Evolutionary conservation across 495 filamentous ascomycete species (phyloP), one percentile per base, ranked within the genome.

Genomic region (Xylaria grammica): DNA sequence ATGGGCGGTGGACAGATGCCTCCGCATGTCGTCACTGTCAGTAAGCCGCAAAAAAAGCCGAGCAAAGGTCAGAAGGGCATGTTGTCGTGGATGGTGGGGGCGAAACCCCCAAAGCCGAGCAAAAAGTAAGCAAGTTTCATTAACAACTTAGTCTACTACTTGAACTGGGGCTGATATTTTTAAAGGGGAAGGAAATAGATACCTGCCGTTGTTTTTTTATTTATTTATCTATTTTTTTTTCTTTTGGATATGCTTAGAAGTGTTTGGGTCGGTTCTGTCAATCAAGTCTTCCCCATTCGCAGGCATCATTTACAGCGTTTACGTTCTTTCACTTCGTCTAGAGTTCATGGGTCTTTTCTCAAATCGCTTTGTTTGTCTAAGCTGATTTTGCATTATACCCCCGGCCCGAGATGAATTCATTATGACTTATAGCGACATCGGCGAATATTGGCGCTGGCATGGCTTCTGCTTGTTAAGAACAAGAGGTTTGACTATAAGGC

Each of bases 61-160:
- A 63, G 46, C 26, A 69, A 71, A 57, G 48, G 62, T 4, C 53
- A 63, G 27, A 68, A 61, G 3, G 65, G 72, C 3, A 54, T 82
- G 53, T 69, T 79, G 19, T 72, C 69, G 10, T 82, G 77, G 72
- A 73, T 82, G 70, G 70, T 73, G 13, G 70, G 70, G 22, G 77
- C 70, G 11, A 73, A 67, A 29, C 56, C 68, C 29, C 32, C 72
- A 20, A 76, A 78, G 66, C 6, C 60, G 4, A 32, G 62, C 44
- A 76, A 69, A 59, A 66, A 60, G 65, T 75, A 67, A 68, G 69
- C 63, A 26, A 40, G 11, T 15, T n/a, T n/a, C 4, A 11, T 42
- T 9, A 19, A 24, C 17, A 4, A 3, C 17, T 6, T 6, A 30
- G 26, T 0, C 56, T n/a, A 29, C 29, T 34, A 36, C 19, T 30